A percentile compares a stretch with the other conserved stretches of the same genome.
Evolutionary conservation across 1,284 basidiomycete species (phyloP).

Genomic region (Ceratobasidium sp.): DNA sequence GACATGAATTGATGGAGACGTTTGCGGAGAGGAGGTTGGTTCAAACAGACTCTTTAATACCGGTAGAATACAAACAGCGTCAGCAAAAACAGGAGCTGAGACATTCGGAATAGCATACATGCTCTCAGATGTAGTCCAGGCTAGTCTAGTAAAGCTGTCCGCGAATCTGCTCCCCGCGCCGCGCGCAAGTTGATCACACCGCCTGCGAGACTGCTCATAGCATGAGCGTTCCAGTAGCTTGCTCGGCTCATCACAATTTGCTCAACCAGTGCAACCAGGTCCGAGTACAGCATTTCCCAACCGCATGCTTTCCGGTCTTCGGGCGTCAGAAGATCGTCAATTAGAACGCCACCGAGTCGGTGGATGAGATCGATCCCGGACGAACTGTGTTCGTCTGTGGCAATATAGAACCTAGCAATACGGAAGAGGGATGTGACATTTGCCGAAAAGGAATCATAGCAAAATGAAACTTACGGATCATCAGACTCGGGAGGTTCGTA

Average conservation of each 20-base stretch:
- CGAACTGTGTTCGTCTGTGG: slow-evolving; percentile 52
- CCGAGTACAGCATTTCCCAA: slow-evolving; percentile 50
- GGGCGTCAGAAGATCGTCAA: slow-evolving; percentile 51
- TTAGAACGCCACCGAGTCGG: slow-evolving; percentile 51
- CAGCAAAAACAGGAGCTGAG: neutral
- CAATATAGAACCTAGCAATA: slow-evolving; percentile 52
- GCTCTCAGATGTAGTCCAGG: neutral
- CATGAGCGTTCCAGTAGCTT: slow-evolving; percentile 47
- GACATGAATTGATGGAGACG: neutral
- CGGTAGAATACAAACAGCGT: neutral
- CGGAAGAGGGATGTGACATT: neutral
- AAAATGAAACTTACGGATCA: slow-evolving; percentile 49
- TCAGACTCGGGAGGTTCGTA: slow-evolving; percentile 34
- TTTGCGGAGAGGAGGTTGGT: no score
- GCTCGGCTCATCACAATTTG: slow-evolving; percentile 51
- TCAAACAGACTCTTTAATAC: no score
- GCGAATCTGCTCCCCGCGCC: slow-evolving; percentile 41
- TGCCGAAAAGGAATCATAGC: neutral
- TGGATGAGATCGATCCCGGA: slow-evolving; percentile 49
- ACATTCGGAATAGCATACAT: neutral
- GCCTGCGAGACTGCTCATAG: slow-evolving; percentile 44
- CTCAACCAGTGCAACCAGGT: slow-evolving; percentile 52
- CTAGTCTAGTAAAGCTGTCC: slow-evolving; percentile 35
- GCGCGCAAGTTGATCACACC: slow-evolving; percentile 45
- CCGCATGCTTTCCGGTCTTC: slow-evolving; percentile 47